phyloP scores from a whole-genome alignment of 75 land plant species.

The Pinus albicaulis region DNA sequence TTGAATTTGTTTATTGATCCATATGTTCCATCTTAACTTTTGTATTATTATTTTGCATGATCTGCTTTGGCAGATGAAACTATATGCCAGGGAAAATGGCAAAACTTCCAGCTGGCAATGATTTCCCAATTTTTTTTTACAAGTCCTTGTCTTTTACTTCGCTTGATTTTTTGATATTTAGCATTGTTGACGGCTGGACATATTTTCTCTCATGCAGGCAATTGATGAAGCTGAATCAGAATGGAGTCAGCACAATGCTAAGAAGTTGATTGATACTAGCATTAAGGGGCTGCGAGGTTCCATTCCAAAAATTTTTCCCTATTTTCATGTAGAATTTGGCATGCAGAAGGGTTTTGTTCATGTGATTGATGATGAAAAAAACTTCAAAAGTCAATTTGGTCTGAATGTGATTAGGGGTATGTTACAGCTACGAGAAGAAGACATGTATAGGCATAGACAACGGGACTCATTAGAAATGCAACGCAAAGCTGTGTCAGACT shows the following conservation, averaged over 20 bases:
- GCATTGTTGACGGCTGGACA: background rate
- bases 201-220: conserved; percentile 49
- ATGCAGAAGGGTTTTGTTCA: conserved; percentile 81
- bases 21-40: no score
- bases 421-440: conserved; percentile 69
- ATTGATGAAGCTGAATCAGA: conserved; percentile 98
- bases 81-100: background rate
- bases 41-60: no score
- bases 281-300: conserved; percentile 69
- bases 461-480: conserved; percentile 59
- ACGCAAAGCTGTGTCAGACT: conserved; percentile 48
- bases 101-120: background rate
- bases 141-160: background rate
- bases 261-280: conserved; percentile 89
- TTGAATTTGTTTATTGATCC: background rate
- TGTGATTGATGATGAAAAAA: conserved; percentile 85
- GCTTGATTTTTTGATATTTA: background rate
- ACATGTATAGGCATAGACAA: conserved; percentile 61
- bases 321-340: conserved; percentile 97
- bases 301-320: conserved; percentile 89
- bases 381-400: conserved; percentile 71
- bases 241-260: conserved; percentile 97
- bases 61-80: background rate
- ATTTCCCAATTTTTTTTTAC: background rate
- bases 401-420: conserved; percentile 83